Evolutionary conservation across 805 yeast species (phyloP), one percentile per base, ranked within the genome.

Genomic region (Debaryomyces hansenii): DNA sequence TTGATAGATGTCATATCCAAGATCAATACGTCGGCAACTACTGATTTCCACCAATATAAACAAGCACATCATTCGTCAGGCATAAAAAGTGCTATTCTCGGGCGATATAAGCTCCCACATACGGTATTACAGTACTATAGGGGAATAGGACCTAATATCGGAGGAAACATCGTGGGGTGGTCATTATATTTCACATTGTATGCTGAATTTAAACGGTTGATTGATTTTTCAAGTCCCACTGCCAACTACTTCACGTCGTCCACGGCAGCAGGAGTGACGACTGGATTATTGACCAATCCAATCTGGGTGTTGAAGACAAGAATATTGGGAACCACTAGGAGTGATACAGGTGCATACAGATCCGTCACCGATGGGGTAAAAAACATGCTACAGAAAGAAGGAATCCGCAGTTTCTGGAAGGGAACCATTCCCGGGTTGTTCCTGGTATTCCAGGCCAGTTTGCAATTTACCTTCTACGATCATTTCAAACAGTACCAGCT

Each of bases 221-320:
- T 48, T 54, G 24, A 43, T 46, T 7, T 46, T 49, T 4, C 44
- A 49, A 16, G 52, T 34, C 54, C 59, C 4, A 56, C 65, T 3
- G 42, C 62, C 4, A 63, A 61, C 39, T 72, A 63, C 48, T 70
- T 72, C 43, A 58, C 65, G 4, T 64, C 73, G 5, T 67, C 73
- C 2, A 47, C 70, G 2, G 34, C 67, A 14, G 90, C 97, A 0
- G 99, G 99, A 0, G 58, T 83, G 35, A 57, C 83, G 4, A 89
- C 97, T 0, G 79, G 95, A 0, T 45, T 89, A 0, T 36, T 87
- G 12, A 91, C 99, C 0, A 94, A 90, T 60, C 99, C 99, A 0
- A 78, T 92, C 9, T 92, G 99, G 99, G 96, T 94, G 1, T 63
- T 94, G 15, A 94, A 94, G 64, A 94, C 99, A 0, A 75, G 98